Evolutionary conservation across 1,284 basidiomycete genomes (phyloP).

Genomic region (Cutaneotrichosporon sp.): DNA sequence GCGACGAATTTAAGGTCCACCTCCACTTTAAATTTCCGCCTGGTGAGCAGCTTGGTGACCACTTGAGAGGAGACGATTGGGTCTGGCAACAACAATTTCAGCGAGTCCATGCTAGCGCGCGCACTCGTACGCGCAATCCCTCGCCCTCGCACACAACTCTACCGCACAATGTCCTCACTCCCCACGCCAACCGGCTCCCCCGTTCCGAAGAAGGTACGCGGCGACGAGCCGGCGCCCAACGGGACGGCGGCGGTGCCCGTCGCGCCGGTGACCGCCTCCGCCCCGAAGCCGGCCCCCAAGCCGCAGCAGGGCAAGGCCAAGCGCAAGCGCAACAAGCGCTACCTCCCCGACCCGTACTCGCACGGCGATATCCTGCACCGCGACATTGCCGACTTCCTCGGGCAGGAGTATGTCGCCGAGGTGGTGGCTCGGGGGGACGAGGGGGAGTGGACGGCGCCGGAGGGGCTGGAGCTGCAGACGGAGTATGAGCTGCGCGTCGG

Average conservation of each 20-base stretch:
- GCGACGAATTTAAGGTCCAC: constrained; percentile 2
- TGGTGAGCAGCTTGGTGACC: not conserved
- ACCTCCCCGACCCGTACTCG: constrained; percentile 65
- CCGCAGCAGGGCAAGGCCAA: constrained; percentile 27
- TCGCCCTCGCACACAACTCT: not conserved
- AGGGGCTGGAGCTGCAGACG: constrained; percentile 58
- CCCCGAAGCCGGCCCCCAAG: constrained; percentile 4
- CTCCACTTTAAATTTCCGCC: constrained; percentile 31
- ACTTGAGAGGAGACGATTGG: not conserved
- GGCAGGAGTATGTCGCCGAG: constrained; percentile 61
- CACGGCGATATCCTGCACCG: constrained; percentile 72
- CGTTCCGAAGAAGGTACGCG: constrained; percentile 18
- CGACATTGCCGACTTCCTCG: constrained; percentile 70
- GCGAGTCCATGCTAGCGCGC: constrained; percentile 9
- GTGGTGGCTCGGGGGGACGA: constrained; percentile 48
- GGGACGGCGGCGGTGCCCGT: not conserved
- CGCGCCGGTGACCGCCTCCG: too few relatives aligned
- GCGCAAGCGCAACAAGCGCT: constrained; percentile 35
- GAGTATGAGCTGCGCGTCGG: constrained; percentile 67
- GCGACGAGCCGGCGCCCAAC: not conserved
- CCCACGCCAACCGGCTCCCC: constrained; percentile 5
- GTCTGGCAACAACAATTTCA: constrained; percentile 6
- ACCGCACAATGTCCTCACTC: not conserved
- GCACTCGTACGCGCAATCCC: constrained; percentile 19
- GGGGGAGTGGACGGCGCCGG: constrained; percentile 28